Percentiles rank a stretch among this genome's conserved stretches.
These are phyloP conservation scores for Cryptococcus sp. DNA, from an alignment of 1,284 basidiomycete species.

Conservation along the genomic window DNA sequence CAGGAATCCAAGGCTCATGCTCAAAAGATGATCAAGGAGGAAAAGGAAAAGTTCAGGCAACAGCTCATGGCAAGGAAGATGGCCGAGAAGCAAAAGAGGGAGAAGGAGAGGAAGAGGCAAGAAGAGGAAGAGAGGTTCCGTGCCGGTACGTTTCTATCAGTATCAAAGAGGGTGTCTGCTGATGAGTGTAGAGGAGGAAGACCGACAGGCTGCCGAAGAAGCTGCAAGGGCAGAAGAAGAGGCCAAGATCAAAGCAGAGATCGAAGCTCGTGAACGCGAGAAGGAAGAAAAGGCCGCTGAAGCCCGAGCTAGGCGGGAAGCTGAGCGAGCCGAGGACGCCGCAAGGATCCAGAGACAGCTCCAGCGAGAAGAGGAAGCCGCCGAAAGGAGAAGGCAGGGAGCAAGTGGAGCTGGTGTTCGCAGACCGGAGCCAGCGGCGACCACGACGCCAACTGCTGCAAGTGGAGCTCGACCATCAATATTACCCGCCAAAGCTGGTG, in stretches of 20 bases:
- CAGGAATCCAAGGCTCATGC: slow-evolving; percentile 61
- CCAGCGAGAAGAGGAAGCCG: slow-evolving; percentile 76
- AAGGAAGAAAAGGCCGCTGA: slow-evolving; percentile 27
- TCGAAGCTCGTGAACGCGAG: slow-evolving; percentile 53
- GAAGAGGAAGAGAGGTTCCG: slow-evolving; percentile 55
- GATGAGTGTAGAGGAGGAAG: slow-evolving; percentile 52
- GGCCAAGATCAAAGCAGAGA: slow-evolving; percentile 38
- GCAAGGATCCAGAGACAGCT: slow-evolving; percentile 61
- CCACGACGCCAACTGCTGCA: slow-evolving; percentile 40
- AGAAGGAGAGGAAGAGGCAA: slow-evolving; percentile 52
- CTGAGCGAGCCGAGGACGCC: slow-evolving; percentile 59
- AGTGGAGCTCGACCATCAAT: slow-evolving; percentile 37
- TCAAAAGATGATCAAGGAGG: slow-evolving; percentile 70
- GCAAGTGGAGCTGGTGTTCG: slow-evolving; percentile 22
- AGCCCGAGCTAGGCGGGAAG: slow-evolving; percentile 54
- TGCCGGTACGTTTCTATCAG: slow-evolving; percentile 31
- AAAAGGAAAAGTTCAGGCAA: slow-evolving; percentile 70
- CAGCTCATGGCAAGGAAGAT: slow-evolving; percentile 51
- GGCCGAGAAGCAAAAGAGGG: slow-evolving; percentile 59
- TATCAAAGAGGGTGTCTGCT: slow-evolving; percentile 1
- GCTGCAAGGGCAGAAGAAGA: slow-evolving; percentile 35
- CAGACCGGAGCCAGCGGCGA: slow-evolving; percentile 25
- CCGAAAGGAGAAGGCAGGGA: slow-evolving; percentile 50
- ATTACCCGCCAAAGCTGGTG: slow-evolving; percentile 13
- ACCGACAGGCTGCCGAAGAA: slow-evolving; percentile 28